Evolutionary conservation across 345 rosid species (phyloP), one percentile per base, ranked within the genome.

Genomic region (Pugionium cornutum): DNA sequence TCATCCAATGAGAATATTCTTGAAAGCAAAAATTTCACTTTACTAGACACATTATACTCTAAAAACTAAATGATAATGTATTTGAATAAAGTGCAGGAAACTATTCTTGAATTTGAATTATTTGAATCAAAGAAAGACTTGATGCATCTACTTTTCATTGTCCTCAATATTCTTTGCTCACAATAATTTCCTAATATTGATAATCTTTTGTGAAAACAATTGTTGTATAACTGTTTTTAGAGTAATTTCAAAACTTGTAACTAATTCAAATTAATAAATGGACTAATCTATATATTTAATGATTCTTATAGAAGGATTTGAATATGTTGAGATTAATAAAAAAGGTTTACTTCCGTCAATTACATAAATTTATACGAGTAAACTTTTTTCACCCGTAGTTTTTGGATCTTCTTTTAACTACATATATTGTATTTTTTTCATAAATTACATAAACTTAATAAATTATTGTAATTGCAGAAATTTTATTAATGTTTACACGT

Each of bases 61-160:
- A 43, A 36, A 64, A 52, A 5, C 60, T 7, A 50, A 30, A 62
- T 61, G 54, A 56, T n/a, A 56, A 39, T 45, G 51, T 11, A 63
- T 45, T 69, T 9, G 5, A 26, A 9, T 27, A 63, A 64, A 56
- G 33, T 50, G 40, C 40, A 26, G 56, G 11, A 4, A 4, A 53
- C 5, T 70, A 40, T 40, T 46, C 46, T 64, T 64, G 66, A 41
- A 53, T 50, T 49, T 56, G 65, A 67, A 72, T 60, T 42, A 58
- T 7, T 34, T 57, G 43, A 25, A 49, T 31, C 4, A 39, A 47
- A n/a, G 31, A 35, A 62, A 25, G 54, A 32, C 39, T n/a, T 43
- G 53, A 18, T 33, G 30, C 11, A 36, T 30, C 49, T 37, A 62
- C 43, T 9, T 69, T 8, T 34, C 5, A 4, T 2, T 43, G 54